phyloP scores from a whole-genome alignment of 2,329 filamentous ascomycete species.

The Colletotrichum tropicicola region DNA sequence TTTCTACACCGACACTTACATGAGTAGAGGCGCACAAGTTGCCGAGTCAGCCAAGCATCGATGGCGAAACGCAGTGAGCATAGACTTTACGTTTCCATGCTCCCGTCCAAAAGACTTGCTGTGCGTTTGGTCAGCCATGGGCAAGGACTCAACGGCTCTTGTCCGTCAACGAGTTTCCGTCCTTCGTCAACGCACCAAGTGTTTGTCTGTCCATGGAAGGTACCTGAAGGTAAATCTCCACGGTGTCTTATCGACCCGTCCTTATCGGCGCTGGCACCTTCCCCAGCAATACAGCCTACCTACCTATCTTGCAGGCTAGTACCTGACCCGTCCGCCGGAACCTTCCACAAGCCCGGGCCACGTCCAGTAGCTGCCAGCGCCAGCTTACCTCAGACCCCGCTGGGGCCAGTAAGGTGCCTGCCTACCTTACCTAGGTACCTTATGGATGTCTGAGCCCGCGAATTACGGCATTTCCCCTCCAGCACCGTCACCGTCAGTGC shows the following conservation, averaged over 20 bases:
- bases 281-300: neutral
- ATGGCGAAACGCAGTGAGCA: neutral
- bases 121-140: neutral
- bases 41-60: slow-evolving; percentile 18
- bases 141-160: no score
- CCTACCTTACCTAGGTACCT: neutral
- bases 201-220: no score
- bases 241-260: slow-evolving; percentile 11
- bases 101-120: neutral
- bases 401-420: no score
- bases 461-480: slow-evolving; percentile 19
- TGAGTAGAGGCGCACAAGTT: neutral
- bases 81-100: neutral
- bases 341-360: slow-evolving; percentile 23
- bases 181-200: no score
- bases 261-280: slow-evolving; percentile 1
- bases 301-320: neutral
- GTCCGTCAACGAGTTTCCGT: no score
- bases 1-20: slow-evolving; percentile 23
- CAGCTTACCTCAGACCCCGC: no score
- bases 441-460: slow-evolving; percentile 1
- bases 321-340: slow-evolving; percentile 13
- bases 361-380: neutral
- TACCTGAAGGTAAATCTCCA: neutral
- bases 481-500: slow-evolving; percentile 3